Evolutionary conservation across 495 filamentous ascomycete genomes (phyloP), one percentile per base, ranked within the genome.

Genomic region (Bathelium albidoporum): DNA sequence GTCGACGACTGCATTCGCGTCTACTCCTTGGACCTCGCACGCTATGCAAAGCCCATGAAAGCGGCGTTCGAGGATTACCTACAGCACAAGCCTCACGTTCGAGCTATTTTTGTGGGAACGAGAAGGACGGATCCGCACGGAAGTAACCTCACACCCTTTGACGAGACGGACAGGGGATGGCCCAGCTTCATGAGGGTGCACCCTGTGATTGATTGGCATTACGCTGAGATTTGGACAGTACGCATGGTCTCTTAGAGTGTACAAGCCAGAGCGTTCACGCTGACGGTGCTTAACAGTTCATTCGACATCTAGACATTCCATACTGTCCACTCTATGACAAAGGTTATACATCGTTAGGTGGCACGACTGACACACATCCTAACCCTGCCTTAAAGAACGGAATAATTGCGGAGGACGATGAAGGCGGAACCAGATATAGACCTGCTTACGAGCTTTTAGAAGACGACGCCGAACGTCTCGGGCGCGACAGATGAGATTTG

Each of bases 201-300:
- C 77, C 94, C 94, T 0, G 88, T 98, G 10, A 90, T 98, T 70
- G 94, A 97, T 71, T 97, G 94, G 95, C 89, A 93, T 73, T 98
- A 96, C 76, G 84, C 84, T 18, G 93, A 97, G 74, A 91, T 98
- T 63, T 96, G 94, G 95, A 82, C 86, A 4, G 87, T 87, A 66
- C 75, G 86, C 84, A 41, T 53, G 10, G 49, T 2, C 11, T 29
- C 4, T 29, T n/a, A 55, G 7, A 7, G 5, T 29, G 49, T 20
- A 55, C 16, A 18, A 29, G 10, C 20, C 36, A 52, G 29, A 2
- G 20, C n/a, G 62, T n/a, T 11, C 9, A 9, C 22, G 49, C 49
- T 55, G 7, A 55, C 24, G 24, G 53, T 36, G 76, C 63, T 45
- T 9, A 59, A 45, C 66, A 91, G 85, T 97, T 97, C 68, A 89